Evolutionary conservation across 2,329 filamentous ascomycete species (phyloP), one percentile per base, ranked within the genome.

Genomic region (Thielaviopsis ethacetica): DNA sequence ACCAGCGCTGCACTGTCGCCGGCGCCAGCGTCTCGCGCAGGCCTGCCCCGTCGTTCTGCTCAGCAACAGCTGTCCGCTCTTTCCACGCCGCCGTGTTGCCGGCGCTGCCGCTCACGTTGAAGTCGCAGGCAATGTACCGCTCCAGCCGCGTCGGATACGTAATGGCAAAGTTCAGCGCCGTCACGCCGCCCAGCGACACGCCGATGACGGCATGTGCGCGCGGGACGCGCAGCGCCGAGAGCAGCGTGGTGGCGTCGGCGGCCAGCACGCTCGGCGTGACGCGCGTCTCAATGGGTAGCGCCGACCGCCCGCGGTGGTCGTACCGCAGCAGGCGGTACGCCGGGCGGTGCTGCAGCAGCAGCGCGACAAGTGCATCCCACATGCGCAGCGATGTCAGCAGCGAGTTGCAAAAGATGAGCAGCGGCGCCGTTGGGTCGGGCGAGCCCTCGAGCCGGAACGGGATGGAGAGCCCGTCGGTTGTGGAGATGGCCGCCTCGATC

Each of bases 141-240:
- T 65, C 68, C 15, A 89, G 71, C 51, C 80, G 76, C 1, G 72
- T 63, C 0, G 86, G 84, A 65, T 87, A 77, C 49, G 75, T 75
- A 56, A 94, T 78, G 0, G 85, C 84, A 56, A 86, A 83, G 67
- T 85, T 84, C 55, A 93, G 77, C 0, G 84, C 77, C 1, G 88
- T 93, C 1, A 85, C 87, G 57, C 89, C 89, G 63, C 89, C 89
- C 68, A 93, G 82, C 41, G 83, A 88, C 3, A 94, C 88, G 21
- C 89, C 89, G 21, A 93, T 73, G 0, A 91, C 73, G 0, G 79
- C 76, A 38, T 84, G 79, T 0, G 86, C 80, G 65, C 79, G 78
- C 10, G 78, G 74, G 50, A 91, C 82, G 54, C 86, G 80, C 30
- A 94, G 76, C 0, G 84, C 81, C 57, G 83, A 75, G 2, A 94